Conservation (phyloP, 768 basidiomycete species). For the Solioccasus polychromus region DNA sequence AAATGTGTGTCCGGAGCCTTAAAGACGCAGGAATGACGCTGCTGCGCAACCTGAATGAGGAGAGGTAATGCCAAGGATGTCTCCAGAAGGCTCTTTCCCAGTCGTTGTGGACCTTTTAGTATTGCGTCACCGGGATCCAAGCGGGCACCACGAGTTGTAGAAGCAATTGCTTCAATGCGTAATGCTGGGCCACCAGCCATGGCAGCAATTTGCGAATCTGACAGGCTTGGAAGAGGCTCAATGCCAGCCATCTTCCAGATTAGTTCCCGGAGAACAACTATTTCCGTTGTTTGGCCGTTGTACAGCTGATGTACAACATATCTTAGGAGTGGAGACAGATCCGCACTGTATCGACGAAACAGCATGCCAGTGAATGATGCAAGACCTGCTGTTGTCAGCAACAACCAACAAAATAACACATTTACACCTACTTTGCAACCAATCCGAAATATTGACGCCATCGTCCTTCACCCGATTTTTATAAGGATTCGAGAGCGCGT, state of each 20-base stretch:
- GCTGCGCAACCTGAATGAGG: conserved; percentile 88
- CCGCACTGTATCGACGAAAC: conserved; percentile 81
- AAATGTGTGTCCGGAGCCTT: conserved; percentile 71
- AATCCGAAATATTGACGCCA: conserved; percentile 85
- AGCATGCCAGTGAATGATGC: conserved; percentile 93
- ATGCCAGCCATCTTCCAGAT: conserved; percentile 96
- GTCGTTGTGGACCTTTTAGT: conserved; percentile 62
- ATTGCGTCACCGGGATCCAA: conserved; percentile 63
- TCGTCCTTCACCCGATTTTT: conserved; percentile 87
- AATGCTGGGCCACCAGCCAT: conserved; percentile 90
- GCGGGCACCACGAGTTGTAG: conserved; percentile 68
- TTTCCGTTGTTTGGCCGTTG: conserved; percentile 79
- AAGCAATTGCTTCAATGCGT: conserved; percentile 86
- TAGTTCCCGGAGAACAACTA: conserved; percentile 87
- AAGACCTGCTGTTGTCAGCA: conserved; percentile 54
- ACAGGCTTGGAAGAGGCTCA: conserved; percentile 84
- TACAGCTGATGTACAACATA: conserved; percentile 91
- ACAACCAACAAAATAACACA: conserved; percentile 8
- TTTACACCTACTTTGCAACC: conserved; percentile 81
- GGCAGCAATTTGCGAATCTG: conserved; percentile 82
- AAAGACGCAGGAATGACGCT: conserved; percentile 82
- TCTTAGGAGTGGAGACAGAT: conserved; percentile 78
- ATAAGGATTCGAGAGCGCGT: conserved; percentile 79
- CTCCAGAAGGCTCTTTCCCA: conserved; percentile 65
- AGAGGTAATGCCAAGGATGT: conserved; percentile 81